A percentile compares a stretch with the other conserved stretches of the same genome.
Conservation (phyloP, 1,284 basidiomycete genomes). For the Irpex sp. region DNA sequence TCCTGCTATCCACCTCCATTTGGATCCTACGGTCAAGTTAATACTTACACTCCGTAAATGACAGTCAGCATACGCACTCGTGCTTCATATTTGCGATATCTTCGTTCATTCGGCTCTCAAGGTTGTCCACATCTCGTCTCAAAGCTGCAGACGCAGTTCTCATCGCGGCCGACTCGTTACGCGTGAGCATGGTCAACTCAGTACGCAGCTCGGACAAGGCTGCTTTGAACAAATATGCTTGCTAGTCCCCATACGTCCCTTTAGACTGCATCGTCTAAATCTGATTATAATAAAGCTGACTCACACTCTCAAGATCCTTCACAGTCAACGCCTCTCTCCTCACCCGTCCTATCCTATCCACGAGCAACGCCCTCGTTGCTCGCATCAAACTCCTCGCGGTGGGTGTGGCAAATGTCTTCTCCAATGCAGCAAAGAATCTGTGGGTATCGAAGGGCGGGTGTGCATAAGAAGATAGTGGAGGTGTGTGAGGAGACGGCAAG, state of each 20-base stretch:
- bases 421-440: slow-evolving; percentile 60
- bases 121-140: slow-evolving; percentile 83
- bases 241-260: slow-evolving; percentile 41
- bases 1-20: slow-evolving; percentile 93
- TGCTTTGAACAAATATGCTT: slow-evolving; percentile 95
- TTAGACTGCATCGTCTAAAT: not conserved
- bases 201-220: slow-evolving; percentile 90
- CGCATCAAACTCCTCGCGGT: slow-evolving; percentile 83
- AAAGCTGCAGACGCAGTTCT: slow-evolving; percentile 73
- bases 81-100: slow-evolving; percentile 88
- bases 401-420: slow-evolving; percentile 65
- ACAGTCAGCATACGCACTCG: slow-evolving; percentile 55
- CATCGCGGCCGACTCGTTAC: slow-evolving; percentile 84
- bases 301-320: slow-evolving; percentile 89
- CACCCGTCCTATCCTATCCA: slow-evolving; percentile 75
- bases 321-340: slow-evolving; percentile 71
- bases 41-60: not conserved
- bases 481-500: slow-evolving; percentile 19
- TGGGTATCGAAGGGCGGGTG: slow-evolving; percentile 38
- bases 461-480: slow-evolving; percentile 20
- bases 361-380: slow-evolving; percentile 77
- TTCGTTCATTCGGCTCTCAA: slow-evolving; percentile 93
- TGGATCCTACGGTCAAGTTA: slow-evolving; percentile 61
- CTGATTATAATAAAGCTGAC: slow-evolving; percentile 27
- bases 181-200: slow-evolving; percentile 80